Evolutionary conservation across 495 filamentous ascomycete genomes (phyloP).

Genomic region (Aspergillus biplanus): DNA sequence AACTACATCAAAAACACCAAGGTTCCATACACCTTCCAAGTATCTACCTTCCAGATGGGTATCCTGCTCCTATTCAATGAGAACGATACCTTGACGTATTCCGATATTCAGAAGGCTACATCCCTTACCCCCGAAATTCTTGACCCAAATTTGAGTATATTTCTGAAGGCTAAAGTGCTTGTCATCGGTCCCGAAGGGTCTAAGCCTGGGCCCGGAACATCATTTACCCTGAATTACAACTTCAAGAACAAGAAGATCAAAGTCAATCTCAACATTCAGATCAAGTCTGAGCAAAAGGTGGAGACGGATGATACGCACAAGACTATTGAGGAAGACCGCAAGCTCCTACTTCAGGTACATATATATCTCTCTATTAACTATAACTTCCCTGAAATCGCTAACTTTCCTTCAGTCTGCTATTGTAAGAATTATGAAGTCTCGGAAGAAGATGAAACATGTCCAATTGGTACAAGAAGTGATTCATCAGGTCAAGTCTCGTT

Average conservation of each 20-base stretch:
- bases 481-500: slow-evolving; percentile 89
- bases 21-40: slow-evolving; percentile 94
- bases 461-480: slow-evolving; percentile 93
- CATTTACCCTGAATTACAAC: slow-evolving; percentile 82
- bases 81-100: slow-evolving; percentile 78
- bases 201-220: slow-evolving; percentile 76
- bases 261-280: slow-evolving; percentile 91
- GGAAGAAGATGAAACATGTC: slow-evolving; percentile 97
- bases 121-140: slow-evolving; percentile 77
- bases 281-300: slow-evolving; percentile 93
- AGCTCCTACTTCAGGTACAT: slow-evolving; percentile 93
- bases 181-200: slow-evolving; percentile 66
- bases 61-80: slow-evolving; percentile 97
- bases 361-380: slow-evolving; percentile 14
- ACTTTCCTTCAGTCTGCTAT: slow-evolving; percentile 77
- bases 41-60: slow-evolving; percentile 97
- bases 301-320: slow-evolving; percentile 98
- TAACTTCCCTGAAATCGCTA: slow-evolving; percentile 25
- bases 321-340: slow-evolving; percentile 97
- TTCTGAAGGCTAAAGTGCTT: slow-evolving; percentile 90
- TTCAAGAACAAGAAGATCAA: slow-evolving; percentile 98
- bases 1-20: slow-evolving; percentile 89
- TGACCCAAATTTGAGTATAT: slow-evolving; percentile 79
- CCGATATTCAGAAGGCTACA: slow-evolving; percentile 82
- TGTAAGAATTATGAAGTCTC: slow-evolving; percentile 98